Conservation (phyloP, 164 flowering plant species). For the Pachysandra terminalis region DNA sequence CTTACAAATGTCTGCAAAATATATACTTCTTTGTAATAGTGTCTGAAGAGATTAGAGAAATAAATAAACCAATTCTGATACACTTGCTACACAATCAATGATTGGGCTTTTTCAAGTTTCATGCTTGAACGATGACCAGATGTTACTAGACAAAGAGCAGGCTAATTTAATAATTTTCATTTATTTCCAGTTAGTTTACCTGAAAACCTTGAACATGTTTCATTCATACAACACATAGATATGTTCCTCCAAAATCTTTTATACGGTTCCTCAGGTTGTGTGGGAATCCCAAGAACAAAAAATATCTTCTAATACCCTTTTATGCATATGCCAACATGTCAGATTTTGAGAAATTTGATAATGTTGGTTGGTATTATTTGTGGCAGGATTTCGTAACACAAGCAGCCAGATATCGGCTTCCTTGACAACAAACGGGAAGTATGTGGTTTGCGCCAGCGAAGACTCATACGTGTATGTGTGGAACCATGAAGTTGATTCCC, state of each 20-base stretch:
- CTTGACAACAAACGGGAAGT: conserved; percentile 73
- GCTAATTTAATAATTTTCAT: neutral
- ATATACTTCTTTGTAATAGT: too few relatives aligned
- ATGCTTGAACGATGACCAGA: neutral
- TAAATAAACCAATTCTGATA: too few relatives aligned
- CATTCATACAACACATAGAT: neutral
- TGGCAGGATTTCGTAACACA: conserved; percentile 86
- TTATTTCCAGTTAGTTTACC: neutral
- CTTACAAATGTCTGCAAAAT: too few relatives aligned
- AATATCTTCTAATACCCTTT: neutral
- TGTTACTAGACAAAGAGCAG: too few relatives aligned
- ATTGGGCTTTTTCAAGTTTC: neutral
- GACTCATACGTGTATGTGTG: conserved; percentile 91
- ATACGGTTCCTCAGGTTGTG: too few relatives aligned
- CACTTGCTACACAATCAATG: neutral
- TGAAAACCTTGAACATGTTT: neutral
- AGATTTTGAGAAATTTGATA: neutral
- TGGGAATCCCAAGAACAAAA: neutral
- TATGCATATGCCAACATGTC: neutral
- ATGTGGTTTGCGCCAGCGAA: conserved; percentile 91
- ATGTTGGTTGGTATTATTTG: conserved; percentile 9
- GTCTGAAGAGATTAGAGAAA: neutral
- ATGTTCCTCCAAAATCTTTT: neutral
- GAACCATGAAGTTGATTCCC: conserved; percentile 75
- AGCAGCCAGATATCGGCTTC: conserved; percentile 95